Percentiles rank a stretch among this genome's conserved stretches.
These are phyloP conservation scores for Setaria viridis DNA, from an alignment of 202 grass and related monocot genomes.

Conservation along the genomic window DNA sequence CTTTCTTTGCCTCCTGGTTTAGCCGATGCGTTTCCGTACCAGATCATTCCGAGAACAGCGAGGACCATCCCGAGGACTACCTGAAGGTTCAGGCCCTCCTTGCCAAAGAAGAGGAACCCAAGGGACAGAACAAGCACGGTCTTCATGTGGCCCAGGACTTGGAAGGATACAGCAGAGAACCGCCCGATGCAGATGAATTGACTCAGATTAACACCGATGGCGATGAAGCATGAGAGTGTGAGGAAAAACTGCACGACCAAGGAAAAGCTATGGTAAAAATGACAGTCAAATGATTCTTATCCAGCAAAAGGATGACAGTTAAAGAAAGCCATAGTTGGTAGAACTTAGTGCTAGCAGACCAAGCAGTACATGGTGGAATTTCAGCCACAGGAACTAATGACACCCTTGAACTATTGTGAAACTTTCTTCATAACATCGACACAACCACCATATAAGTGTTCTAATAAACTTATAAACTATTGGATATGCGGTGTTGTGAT, in stretches of 20 bases:
- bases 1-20: constrained; percentile 95
- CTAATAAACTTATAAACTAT: constrained; percentile 6
- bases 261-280: constrained; percentile 7
- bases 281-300: neutral
- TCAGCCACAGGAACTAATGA: neutral
- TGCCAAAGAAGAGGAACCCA: constrained; percentile 96
- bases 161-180: constrained; percentile 94
- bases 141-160: constrained; percentile 99
- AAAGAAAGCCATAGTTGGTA: neutral
- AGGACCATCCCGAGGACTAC: constrained; percentile 94
- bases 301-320: neutral
- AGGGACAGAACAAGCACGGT: constrained; percentile 87
- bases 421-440: neutral
- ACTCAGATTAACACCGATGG: constrained; percentile 94
- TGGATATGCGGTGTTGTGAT: neutral
- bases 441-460: too few relatives aligned
- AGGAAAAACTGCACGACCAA: constrained; percentile 69
- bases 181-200: constrained; percentile 99
- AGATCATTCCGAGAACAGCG: constrained; percentile 91
- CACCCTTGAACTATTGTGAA: neutral
- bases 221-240: constrained; percentile 80
- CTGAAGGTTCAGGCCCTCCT: constrained; percentile 86
- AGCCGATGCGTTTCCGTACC: constrained; percentile 89
- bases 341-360: neutral
- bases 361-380: neutral